phyloP scores from a whole-genome alignment of 2,329 filamentous ascomycete species.

The Neoscytalidium dimidiatum region DNA sequence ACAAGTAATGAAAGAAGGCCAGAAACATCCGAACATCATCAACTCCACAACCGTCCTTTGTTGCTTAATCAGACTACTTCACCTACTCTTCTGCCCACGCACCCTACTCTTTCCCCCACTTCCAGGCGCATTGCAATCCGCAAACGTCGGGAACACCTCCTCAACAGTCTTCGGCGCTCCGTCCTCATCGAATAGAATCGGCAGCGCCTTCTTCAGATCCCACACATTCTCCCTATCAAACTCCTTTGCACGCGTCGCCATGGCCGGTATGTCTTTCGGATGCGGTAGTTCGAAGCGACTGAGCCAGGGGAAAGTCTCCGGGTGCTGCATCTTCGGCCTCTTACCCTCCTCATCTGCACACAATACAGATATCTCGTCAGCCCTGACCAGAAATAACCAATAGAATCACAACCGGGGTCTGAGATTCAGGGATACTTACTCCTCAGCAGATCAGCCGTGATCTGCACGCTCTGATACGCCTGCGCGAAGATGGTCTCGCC shows the following conservation, averaged over 20 bases:
- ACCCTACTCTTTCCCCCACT: not conserved
- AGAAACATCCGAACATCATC: not conserved
- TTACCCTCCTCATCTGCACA: not conserved
- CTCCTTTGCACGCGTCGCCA: not conserved
- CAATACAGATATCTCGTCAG: not conserved
- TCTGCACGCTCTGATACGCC: conserved; percentile 9
- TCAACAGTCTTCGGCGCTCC: not conserved
- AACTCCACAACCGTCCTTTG: not conserved
- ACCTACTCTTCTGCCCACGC: not conserved
- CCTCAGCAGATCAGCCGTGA: conserved; percentile 4
- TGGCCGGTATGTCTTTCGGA: not conserved
- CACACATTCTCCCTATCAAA: not conserved
- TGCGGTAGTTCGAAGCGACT: not conserved
- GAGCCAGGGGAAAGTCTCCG: not conserved
- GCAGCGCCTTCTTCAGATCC: not conserved
- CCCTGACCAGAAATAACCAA: not conserved
- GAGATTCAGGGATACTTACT: not conserved
- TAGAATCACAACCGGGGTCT: not conserved
- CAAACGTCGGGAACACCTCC: not conserved
- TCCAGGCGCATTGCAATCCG: not conserved
- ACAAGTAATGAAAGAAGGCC: not conserved
- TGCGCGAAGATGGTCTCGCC: conserved; percentile 11
- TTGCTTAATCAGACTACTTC: not conserved
- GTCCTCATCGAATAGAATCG: not conserved
- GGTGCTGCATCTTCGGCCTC: not conserved